Evolutionary conservation across 192 early-diverging fungal species (phyloP).

Genomic region (Umbelopsis sp.): DNA sequence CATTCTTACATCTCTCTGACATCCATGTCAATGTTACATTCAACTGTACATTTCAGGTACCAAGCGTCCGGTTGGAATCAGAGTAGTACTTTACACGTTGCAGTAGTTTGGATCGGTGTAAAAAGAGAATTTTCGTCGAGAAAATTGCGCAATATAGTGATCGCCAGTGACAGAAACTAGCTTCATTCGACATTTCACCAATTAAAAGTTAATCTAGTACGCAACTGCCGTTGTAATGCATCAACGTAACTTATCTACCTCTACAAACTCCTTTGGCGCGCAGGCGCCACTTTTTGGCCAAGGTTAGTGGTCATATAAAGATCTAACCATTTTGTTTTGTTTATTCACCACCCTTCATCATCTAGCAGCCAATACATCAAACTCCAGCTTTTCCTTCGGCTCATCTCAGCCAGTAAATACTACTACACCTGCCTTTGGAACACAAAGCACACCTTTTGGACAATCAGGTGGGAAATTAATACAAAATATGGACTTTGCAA

Average conservation of each 20-base stretch:
- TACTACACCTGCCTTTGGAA: background rate
- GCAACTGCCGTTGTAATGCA: background rate
- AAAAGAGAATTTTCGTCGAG: no score
- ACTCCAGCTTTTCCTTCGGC: slow-evolving; percentile 2
- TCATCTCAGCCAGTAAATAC: background rate
- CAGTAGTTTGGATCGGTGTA: no score
- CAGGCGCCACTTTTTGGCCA: background rate
- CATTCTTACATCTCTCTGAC: no score
- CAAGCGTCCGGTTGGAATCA: no score
- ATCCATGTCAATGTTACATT: no score
- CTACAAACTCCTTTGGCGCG: background rate
- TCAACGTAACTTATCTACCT: background rate
- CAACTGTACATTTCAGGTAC: no score
- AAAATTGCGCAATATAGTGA: no score
- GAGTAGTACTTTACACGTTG: no score
- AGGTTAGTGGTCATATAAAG: background rate
- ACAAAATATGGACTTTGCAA: slow-evolving; percentile 11
- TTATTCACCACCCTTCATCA: background rate
- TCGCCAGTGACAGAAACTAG: background rate
- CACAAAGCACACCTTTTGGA: slow-evolving; percentile 33
- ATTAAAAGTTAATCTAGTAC: no score
- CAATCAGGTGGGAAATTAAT: slow-evolving; percentile 10
- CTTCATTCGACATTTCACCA: no score
- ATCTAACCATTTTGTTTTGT: background rate
- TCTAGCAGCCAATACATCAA: background rate